Evolutionary conservation across 2,329 filamentous ascomycete species (phyloP).

Genomic region (Alternaria sp.): DNA sequence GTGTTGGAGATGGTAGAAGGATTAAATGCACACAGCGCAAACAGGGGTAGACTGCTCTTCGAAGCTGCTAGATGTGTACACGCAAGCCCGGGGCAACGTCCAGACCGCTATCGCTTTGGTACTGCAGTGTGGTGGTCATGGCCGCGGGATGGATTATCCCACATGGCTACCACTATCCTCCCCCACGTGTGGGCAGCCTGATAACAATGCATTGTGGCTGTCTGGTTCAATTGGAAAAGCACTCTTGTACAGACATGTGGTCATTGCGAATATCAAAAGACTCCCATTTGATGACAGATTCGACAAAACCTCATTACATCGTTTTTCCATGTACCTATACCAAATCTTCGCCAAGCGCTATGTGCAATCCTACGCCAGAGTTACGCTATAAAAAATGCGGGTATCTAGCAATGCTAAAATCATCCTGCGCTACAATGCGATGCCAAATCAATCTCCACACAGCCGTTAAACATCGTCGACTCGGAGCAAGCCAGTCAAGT

Average conservation of each 20-base stretch:
- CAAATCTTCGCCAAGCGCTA: conserved; percentile 14
- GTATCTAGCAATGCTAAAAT: conserved; percentile 53
- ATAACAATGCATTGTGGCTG: neutral
- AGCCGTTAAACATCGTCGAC: conserved; percentile 26
- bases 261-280: neutral
- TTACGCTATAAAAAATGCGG: conserved; percentile 45
- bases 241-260: neutral
- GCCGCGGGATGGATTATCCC: conserved; percentile 12
- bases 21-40: conserved; percentile 13
- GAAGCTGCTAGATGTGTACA: conserved; percentile 20
- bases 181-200: conserved; percentile 26
- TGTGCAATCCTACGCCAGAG: conserved; percentile 21
- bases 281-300: neutral
- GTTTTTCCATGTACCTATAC: conserved; percentile 10
- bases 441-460: conserved; percentile 18
- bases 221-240: neutral
- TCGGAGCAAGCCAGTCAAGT: conserved; percentile 10
- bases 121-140: conserved; percentile 19
- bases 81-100: conserved; percentile 10
- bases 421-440: conserved; percentile 35
- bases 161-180: conserved; percentile 6
- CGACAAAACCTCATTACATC: conserved; percentile 12
- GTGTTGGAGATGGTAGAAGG: conserved; percentile 8
- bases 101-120: conserved; percentile 35
- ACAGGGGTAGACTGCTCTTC: conserved; percentile 20